Evolutionary conservation across 129 eudicot species (phyloP).

Genomic region (Helichrysum umbraculigerum): DNA sequence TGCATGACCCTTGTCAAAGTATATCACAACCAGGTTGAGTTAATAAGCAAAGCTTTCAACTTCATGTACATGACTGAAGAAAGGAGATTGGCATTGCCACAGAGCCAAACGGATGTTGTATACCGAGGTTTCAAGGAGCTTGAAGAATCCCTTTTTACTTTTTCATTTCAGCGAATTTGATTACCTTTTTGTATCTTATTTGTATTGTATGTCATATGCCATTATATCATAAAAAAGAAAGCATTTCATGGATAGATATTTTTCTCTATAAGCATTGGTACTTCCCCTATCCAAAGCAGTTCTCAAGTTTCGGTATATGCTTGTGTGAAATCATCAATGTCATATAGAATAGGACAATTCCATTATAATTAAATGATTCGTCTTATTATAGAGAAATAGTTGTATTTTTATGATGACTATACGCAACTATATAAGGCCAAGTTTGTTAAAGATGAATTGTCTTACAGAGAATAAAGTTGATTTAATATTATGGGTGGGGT

Average conservation of each 20-base stretch:
- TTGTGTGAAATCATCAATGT: not conserved
- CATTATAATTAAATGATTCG: not conserved
- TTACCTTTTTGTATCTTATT: conserved; percentile 6
- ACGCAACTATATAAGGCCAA: not conserved
- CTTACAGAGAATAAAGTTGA: not conserved
- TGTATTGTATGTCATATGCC: conserved; percentile 25
- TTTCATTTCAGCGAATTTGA: conserved; percentile 66
- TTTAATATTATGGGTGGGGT: too few species aligned
- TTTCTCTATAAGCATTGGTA: not conserved
- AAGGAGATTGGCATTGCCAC: conserved; percentile 80
- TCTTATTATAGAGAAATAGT: not conserved
- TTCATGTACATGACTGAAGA: conserved; percentile 91
- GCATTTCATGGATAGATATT: conserved; percentile 7
- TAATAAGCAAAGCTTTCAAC: not conserved
- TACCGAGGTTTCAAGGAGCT: conserved; percentile 85
- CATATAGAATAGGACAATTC: not conserved
- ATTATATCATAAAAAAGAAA: conserved; percentile 18
- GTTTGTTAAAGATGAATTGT: not conserved
- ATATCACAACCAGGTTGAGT: too few species aligned
- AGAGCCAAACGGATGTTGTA: conserved; percentile 66
- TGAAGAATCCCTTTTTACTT: conserved; percentile 84
- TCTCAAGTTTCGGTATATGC: not conserved
- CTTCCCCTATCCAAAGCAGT: not conserved
- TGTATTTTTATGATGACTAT: not conserved
- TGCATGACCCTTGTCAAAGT: too few species aligned